A percentile compares a stretch with the other conserved stretches of the same genome.
phyloP scores from a whole-genome alignment of 2,329 filamentous ascomycete genomes.

The Penicillium sp. region DNA sequence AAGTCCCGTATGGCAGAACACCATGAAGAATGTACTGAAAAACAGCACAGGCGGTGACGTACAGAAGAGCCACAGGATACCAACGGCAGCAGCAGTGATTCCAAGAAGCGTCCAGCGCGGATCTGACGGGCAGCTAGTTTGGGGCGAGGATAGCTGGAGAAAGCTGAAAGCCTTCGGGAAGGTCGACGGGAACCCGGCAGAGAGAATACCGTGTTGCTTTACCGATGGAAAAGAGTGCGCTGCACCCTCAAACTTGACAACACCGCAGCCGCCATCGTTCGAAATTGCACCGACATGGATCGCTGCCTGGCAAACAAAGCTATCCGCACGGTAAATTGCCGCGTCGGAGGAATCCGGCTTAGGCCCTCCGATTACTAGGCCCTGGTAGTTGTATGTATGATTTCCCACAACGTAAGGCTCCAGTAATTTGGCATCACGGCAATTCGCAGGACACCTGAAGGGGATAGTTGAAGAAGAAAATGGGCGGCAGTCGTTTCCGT shows the following conservation, averaged over 20 bases:
- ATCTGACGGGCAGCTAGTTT: constrained; percentile 67
- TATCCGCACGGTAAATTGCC: constrained; percentile 80
- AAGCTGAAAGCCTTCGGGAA: constrained; percentile 89
- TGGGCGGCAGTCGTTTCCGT: constrained; percentile 56
- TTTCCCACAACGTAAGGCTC: constrained; percentile 54
- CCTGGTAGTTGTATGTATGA: constrained; percentile 50
- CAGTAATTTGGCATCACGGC: constrained; percentile 46
- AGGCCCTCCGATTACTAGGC: constrained; percentile 53
- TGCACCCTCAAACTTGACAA: constrained; percentile 70
- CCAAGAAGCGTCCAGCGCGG: constrained; percentile 80
- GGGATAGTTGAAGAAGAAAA: constrained; percentile 52
- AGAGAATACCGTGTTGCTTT: constrained; percentile 70
- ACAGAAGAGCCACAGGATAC: constrained; percentile 75
- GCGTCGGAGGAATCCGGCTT: constrained; percentile 34
- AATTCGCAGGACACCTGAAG: constrained; percentile 58
- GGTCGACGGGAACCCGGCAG: constrained; percentile 76
- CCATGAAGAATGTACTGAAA: constrained; percentile 72
- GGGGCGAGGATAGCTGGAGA: constrained; percentile 52
- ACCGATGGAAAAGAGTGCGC: constrained; percentile 62
- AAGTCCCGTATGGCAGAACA: constrained; percentile 87
- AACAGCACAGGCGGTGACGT: constrained; percentile 78
- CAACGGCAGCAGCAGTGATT: constrained; percentile 76
- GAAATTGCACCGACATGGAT: constrained; percentile 79
- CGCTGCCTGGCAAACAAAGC: constrained; percentile 79
- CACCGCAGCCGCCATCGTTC: constrained; percentile 76